Base-by-base conservation (phyloP, 1,284 basidiomycete species). In the Ustilago xerochloae region DNA sequence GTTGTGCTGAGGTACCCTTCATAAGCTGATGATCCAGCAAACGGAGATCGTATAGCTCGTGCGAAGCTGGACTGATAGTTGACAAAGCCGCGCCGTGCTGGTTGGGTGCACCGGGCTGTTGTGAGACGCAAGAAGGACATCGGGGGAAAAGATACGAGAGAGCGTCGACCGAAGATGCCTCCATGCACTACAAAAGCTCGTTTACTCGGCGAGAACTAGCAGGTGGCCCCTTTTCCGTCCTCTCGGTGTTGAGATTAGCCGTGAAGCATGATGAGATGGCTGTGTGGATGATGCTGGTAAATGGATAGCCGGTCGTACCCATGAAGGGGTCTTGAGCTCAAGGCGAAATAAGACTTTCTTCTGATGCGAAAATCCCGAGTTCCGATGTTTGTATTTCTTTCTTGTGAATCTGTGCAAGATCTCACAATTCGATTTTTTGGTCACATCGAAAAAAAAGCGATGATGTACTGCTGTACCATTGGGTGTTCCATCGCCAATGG, bases 41-140 rank as follows among this genome's bases (percentile, higher is more conserved):
- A 24, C 28, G 18, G 4, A 20, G 26, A 30, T 8, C 6, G 24
- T 30, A n/a, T 30, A n/a, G 32, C 4, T 49, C 30, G 8, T 35
- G 47, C n/a, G 12, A 4, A n/a, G 10, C 6, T 16, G 6, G n/a
- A 6, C 13, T 15, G n/a, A 26, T 32, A 32, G 12, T 20, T 16
- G n/a, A 41, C 18, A 8, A 7, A 22, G 18, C 9, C 18, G 38
- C 38, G 38, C 1, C 18, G 24, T 8, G 43, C 26, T 6, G 35
- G 0, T 22, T 5, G 18, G 29, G 26, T 32, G 51, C 16, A 20
- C 8, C 39, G 38, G 18, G 26, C 46, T 2, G 41, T 39, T 32
- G 47, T 47, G 7, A 47, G 20, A 24, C 57, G 57, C 26, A 22
- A 26, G 7, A 36, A 58, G 20, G 56, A 59, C 63, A 65, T 65